These are phyloP conservation scores for Haplographium delicatum DNA, from an alignment of 495 filamentous ascomycete species.

Conservation along the genomic window DNA sequence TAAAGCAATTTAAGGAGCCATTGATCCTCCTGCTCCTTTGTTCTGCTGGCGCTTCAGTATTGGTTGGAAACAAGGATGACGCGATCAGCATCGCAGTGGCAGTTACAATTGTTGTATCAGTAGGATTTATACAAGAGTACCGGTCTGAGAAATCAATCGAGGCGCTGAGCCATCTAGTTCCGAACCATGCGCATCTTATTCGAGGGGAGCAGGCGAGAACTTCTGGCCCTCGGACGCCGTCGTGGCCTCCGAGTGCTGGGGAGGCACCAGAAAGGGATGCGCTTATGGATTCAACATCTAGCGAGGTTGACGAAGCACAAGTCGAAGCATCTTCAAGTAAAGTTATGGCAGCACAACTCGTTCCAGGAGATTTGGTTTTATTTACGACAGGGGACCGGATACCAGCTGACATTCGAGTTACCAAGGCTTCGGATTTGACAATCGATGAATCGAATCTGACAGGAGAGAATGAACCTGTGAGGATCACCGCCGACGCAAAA, in stretches of 20 bases:
- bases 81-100: slow-evolving; percentile 91
- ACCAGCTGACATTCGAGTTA: slow-evolving; percentile 93
- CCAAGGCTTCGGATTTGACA: slow-evolving; percentile 74
- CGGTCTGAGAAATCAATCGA: slow-evolving; percentile 96
- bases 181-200: slow-evolving; percentile 89
- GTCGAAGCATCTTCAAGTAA: slow-evolving; percentile 71
- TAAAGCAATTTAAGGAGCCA: slow-evolving; percentile 94
- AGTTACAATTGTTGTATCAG: slow-evolving; percentile 93
- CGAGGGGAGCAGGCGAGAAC: slow-evolving; percentile 41
- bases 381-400: slow-evolving; percentile 96
- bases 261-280: slow-evolving; percentile 24
- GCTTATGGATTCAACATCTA: slow-evolving; percentile 27
- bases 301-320: slow-evolving; percentile 36
- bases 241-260: slow-evolving; percentile 36
- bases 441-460: slow-evolving; percentile 98
- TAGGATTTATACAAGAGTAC: slow-evolving; percentile 97
- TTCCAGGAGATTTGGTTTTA: slow-evolving; percentile 85
- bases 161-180: slow-evolving; percentile 87
- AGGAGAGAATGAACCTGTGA: slow-evolving; percentile 90
- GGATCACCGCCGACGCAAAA: slow-evolving; percentile 61
- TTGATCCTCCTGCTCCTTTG: slow-evolving; percentile 82
- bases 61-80: slow-evolving; percentile 95
- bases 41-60: slow-evolving; percentile 81
- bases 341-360: slow-evolving; percentile 78
- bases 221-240: slow-evolving; percentile 32